phyloP scores from a whole-genome alignment of 164 flowering plant genomes.

The Amborella trichopoda region DNA sequence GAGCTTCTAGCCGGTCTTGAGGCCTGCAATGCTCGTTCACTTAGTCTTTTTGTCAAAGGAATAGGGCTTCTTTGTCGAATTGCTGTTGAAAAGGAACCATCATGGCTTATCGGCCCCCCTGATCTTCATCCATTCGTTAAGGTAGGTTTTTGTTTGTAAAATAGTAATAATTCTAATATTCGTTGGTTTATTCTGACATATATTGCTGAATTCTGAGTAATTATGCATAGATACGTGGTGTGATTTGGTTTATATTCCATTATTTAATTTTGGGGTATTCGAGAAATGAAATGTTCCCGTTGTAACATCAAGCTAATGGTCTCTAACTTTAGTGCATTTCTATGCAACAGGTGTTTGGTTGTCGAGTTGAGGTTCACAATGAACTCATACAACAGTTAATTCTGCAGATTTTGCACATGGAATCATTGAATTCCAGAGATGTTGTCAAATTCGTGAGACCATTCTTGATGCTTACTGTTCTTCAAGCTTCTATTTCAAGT shows the following conservation, averaged over 20 bases:
- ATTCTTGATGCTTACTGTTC: slow-evolving; percentile 40
- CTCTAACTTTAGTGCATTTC: too few relatives aligned
- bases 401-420: slow-evolving; percentile 36
- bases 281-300: too few relatives aligned
- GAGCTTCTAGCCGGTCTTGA: slow-evolving; percentile 85
- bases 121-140: slow-evolving; percentile 71
- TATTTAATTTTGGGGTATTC: too few relatives aligned
- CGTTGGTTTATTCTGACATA: too few relatives aligned
- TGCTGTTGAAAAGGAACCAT: slow-evolving; percentile 27
- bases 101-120: slow-evolving; percentile 21
- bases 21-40: slow-evolving; percentile 35
- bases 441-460: slow-evolving; percentile 67
- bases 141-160: too few relatives aligned
- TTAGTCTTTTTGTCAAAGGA: slow-evolving; percentile 47
- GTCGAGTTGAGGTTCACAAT: slow-evolving; percentile 46
- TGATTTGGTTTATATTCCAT: too few relatives aligned
- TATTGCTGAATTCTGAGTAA: too few relatives aligned
- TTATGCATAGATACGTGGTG: too few relatives aligned
- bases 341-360: slow-evolving; percentile 70
- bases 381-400: slow-evolving; percentile 67
- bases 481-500: slow-evolving; percentile 29
- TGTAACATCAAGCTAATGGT: too few relatives aligned
- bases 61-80: slow-evolving; percentile 52
- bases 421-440: slow-evolving; percentile 26
- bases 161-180: too few relatives aligned